A percentile compares a stretch with the other conserved stretches of the same genome.
Conservation (phyloP, 1,139 yeast species). For the Meyerozyma carpophila region DNA sequence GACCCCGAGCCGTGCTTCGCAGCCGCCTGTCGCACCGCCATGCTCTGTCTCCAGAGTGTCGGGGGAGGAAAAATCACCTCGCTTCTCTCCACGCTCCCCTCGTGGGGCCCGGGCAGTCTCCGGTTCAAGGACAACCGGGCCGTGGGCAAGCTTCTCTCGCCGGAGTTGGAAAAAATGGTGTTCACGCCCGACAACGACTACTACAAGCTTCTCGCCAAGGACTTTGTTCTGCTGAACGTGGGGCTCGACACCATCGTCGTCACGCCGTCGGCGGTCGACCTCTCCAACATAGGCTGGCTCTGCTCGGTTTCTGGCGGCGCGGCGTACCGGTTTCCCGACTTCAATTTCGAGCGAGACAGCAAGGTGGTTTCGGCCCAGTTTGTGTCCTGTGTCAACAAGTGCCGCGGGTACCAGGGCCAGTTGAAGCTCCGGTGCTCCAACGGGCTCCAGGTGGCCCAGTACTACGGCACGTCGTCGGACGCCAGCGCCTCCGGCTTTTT, state of each 20-base stretch:
- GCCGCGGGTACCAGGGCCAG: conserved; percentile 73
- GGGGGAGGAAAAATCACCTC: conserved; percentile 84
- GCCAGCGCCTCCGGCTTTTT: conserved; percentile 23
- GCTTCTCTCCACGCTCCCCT: conserved; percentile 64
- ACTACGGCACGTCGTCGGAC: conserved; percentile 52
- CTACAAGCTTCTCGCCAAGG: conserved; percentile 57
- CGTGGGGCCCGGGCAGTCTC: conserved; percentile 82
- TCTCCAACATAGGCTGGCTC: conserved; percentile 68
- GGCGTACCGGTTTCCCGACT: conserved; percentile 61
- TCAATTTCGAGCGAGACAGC: conserved; percentile 68
- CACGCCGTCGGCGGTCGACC: conserved; percentile 61
- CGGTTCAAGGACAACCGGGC: conserved; percentile 42
- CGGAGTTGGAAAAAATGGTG: conserved; percentile 51
- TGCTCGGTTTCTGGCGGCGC: conserved; percentile 71
- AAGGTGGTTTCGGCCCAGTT: conserved; percentile 59
- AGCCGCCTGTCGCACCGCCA: conserved; percentile 69
- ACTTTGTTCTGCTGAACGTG: conserved; percentile 53
- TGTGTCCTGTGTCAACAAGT: conserved; percentile 37
- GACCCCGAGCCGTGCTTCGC: conserved; percentile 76
- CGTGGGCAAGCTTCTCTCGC: conserved; percentile 33
- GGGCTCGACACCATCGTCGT: conserved; percentile 77
- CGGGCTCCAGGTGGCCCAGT: conserved; percentile 80
- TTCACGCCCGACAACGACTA: conserved; percentile 58
- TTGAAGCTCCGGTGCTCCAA: conserved; percentile 83
- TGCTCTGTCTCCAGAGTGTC: conserved; percentile 52